These are phyloP conservation scores for Groenewaldozyma auringiensis DNA, from an alignment of 1,139 yeast genomes.

Conservation along the genomic window DNA sequence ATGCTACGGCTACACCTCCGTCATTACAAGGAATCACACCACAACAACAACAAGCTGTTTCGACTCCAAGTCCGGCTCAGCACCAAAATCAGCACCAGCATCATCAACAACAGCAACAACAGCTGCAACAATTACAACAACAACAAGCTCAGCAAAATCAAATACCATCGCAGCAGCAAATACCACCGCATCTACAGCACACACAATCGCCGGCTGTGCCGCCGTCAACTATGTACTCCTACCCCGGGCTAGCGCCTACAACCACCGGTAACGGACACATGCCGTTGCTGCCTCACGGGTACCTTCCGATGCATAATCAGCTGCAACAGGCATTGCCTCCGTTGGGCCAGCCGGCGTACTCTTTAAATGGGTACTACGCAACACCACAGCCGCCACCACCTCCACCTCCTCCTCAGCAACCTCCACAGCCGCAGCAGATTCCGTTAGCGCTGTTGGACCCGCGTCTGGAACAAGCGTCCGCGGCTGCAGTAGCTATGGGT, in stretches of 20 bases:
- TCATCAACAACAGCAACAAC: neutral
- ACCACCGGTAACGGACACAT: neutral
- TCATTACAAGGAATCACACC: conserved; percentile 22
- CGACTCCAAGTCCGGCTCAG: neutral
- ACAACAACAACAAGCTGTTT: neutral
- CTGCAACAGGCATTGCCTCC: neutral
- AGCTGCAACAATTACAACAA: neutral
- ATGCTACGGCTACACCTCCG: conserved; percentile 59
- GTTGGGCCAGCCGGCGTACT: neutral
- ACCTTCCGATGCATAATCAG: neutral
- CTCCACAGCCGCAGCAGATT: neutral
- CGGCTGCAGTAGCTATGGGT: neutral
- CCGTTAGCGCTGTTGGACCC: neutral
- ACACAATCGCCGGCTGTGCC: no score
- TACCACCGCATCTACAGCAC: no score
- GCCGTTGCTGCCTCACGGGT: neutral
- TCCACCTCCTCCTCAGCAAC: neutral
- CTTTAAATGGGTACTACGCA: neutral
- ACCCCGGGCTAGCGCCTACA: neutral
- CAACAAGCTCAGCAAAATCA: neutral
- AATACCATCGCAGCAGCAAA: neutral
- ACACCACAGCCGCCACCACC: neutral
- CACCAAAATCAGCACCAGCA: no score
- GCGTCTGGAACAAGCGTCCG: neutral
- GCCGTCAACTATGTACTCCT: neutral